phyloP scores from a whole-genome alignment of 1,139 yeast species.

The Debaryomyces sp. region DNA sequence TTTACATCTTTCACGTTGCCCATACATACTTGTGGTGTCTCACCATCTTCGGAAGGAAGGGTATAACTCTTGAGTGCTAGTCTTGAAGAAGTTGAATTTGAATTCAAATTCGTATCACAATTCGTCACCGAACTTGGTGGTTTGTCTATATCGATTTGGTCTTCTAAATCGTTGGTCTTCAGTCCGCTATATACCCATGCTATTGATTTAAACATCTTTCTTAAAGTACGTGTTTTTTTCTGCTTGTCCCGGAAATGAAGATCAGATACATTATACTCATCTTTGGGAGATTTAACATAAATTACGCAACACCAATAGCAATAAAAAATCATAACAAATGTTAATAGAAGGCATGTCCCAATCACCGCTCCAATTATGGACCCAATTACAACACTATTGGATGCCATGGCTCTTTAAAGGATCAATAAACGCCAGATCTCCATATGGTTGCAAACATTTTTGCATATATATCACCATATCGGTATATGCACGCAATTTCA shows the following conservation, averaged over 20 bases:
- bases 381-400: slow-evolving; percentile 7
- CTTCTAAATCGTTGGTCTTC: slow-evolving; percentile 3
- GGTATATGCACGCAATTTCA: background rate
- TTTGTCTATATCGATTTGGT: slow-evolving; percentile 3
- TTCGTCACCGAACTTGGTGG: slow-evolving; percentile 4
- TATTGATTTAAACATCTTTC: background rate
- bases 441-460: slow-evolving; percentile 1
- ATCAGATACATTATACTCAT: slow-evolving; percentile 6
- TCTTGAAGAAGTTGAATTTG: slow-evolving; percentile 3
- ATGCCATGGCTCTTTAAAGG: slow-evolving; percentile 3
- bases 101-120: slow-evolving; percentile 3
- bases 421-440: background rate
- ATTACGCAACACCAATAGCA: slow-evolving; percentile 10
- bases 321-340: slow-evolving; percentile 1
- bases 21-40: background rate
- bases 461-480: background rate
- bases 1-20: slow-evolving; percentile 2
- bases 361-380: slow-evolving; percentile 10
- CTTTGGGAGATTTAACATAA: slow-evolving; percentile 6
- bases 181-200: background rate
- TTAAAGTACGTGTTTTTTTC: background rate
- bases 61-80: slow-evolving; percentile 2
- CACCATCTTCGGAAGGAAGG: background rate
- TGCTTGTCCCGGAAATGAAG: background rate
- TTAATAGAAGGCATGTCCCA: slow-evolving; percentile 7